These are phyloP conservation scores for Melaleuca quinquenervia DNA, from an alignment of 345 rosid genomes.

Conservation along the genomic window DNA sequence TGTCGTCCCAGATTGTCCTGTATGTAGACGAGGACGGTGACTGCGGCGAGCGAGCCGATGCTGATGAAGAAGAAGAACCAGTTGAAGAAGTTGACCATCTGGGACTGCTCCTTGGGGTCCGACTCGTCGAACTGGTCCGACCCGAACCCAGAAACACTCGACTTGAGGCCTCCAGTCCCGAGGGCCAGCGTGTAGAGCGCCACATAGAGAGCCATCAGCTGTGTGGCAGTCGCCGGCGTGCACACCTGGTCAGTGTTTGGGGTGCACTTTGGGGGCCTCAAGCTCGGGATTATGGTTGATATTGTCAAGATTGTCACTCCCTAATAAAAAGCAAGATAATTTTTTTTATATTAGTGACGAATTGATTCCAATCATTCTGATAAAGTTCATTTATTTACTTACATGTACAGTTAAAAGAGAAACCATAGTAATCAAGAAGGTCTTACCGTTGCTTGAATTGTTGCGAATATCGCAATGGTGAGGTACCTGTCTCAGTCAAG, in stretches of 20 bases:
- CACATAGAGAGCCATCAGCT: slow-evolving; percentile 54
- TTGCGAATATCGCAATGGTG: slow-evolving; percentile 12
- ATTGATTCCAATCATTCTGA: background rate
- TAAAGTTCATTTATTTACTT: background rate
- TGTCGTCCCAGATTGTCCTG: slow-evolving; percentile 75
- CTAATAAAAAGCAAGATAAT: slow-evolving; percentile 9
- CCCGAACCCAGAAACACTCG: slow-evolving; percentile 93
- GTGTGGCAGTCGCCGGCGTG: slow-evolving; percentile 45
- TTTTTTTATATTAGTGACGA: background rate
- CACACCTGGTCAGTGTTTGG: slow-evolving; percentile 21
- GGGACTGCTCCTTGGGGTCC: slow-evolving; percentile 43
- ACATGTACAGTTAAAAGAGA: background rate
- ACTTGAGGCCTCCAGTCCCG: slow-evolving; percentile 92
- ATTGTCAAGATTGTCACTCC: slow-evolving; percentile 68
- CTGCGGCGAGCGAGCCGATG: slow-evolving; percentile 73
- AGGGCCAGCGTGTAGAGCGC: slow-evolving; percentile 81
- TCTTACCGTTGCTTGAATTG: slow-evolving; percentile 11
- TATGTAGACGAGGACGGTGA: slow-evolving; percentile 80
- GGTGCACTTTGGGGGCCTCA: slow-evolving; percentile 72
- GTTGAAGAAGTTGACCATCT: slow-evolving; percentile 73
- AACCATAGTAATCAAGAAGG: background rate
- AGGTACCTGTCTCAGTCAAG: slow-evolving; percentile 3
- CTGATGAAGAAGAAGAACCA: slow-evolving; percentile 94
- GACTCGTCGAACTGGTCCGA: slow-evolving; percentile 92
- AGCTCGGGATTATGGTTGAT: slow-evolving; percentile 69